Evolutionary conservation across 805 yeast species (phyloP).

Genomic region (Wickerhamomyces silvicola): DNA sequence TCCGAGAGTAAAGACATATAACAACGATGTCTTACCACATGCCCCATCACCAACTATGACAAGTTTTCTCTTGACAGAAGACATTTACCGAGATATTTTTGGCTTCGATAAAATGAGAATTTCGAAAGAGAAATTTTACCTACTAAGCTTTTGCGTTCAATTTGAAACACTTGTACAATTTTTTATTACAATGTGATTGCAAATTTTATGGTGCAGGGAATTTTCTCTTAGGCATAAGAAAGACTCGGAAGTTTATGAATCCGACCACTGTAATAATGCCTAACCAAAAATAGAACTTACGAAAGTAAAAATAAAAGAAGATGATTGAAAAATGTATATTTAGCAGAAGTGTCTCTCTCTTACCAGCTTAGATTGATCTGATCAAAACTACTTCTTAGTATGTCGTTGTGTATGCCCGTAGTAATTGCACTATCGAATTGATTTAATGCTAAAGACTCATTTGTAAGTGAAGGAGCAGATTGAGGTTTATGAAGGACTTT

Average conservation of each 20-base stretch:
- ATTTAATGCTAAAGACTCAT: background rate
- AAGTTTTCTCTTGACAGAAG: constrained; percentile 54
- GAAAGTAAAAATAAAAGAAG: too few relatives aligned
- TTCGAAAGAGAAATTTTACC: background rate
- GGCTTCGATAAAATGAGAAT: background rate
- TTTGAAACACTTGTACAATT: too few relatives aligned
- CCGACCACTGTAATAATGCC: too few relatives aligned
- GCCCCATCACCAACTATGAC: constrained; percentile 96
- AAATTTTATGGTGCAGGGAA: too few relatives aligned
- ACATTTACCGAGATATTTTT: background rate
- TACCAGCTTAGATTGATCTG: background rate
- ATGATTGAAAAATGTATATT: too few relatives aligned
- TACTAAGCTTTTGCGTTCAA: background rate
- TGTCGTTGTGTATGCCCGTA: background rate
- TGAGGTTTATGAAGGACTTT: constrained; percentile 5
- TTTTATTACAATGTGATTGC: too few relatives aligned
- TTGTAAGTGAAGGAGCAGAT: background rate
- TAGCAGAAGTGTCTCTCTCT: too few relatives aligned
- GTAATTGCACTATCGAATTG: constrained; percentile 1
- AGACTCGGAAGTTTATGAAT: too few relatives aligned
- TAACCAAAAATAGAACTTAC: too few relatives aligned
- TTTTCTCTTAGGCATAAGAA: too few relatives aligned
- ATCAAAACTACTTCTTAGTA: background rate
- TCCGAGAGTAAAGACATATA: constrained; percentile 89
- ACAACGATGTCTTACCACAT: constrained; percentile 84